Evolutionary conservation across 257 asterid genomes (phyloP), one percentile per base, ranked within the genome.

Genomic region (Avicennia marina): DNA sequence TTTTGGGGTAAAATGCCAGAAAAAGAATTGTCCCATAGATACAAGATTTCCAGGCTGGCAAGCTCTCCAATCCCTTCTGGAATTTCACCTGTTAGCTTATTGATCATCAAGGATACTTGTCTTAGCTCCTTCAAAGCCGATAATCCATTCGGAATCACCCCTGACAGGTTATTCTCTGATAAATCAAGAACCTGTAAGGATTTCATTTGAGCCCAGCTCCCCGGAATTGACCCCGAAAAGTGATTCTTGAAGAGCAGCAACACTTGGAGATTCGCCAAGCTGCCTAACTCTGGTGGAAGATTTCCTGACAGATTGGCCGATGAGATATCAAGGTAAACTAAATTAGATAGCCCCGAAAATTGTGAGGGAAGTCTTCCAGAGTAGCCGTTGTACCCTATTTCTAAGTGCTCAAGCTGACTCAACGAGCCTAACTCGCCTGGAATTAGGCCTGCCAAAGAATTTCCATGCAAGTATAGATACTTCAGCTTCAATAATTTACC

Each of bases 21-120:
- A 46, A 93, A 75, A 1, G 94, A 86, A 63, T 93, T 93, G 64
- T 93, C 86, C 97, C 97, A 93, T n/a, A 93, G 55, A 25, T 56
- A 66, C 26, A 93, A 65, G 13, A 17, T 15, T 70, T 86, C 82
- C 44, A 93, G 67, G 42, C 70, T 65, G 7, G 94, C 95, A 53
- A 93, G 90, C 62, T 80, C 85, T 4, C 84, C 97, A 38, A 89
- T 72, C 2, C 78, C 85, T 18, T 53, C 67, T 9, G 97, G 98
- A 54, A 93, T 78, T 67, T 82, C 87, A 2, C 98, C 97, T 1
- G 73, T 80, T 31, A 93, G 57, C 26, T 72, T 48, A 43, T 93
- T 89, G 72, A 70, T 62, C 98, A 93, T 83, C 70, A 89, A 53
- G 0, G 76, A 75, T 22, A 93, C 39, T 0, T 41, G 4, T 6